Conservation (phyloP, 106 monocot genomes). For the Dioscorea zingiberensis region DNA sequence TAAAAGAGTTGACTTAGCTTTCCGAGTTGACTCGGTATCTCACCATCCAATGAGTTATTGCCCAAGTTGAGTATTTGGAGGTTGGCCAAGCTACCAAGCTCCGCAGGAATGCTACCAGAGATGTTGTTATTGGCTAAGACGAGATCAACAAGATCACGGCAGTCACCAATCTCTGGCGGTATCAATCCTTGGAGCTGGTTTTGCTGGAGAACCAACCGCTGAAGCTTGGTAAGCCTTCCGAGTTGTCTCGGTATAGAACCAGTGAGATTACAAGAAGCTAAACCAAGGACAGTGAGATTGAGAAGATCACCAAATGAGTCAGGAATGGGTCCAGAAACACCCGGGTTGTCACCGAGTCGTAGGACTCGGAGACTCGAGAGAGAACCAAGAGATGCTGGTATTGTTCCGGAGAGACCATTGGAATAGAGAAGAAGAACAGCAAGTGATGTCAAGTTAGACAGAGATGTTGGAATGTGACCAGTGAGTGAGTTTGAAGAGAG, state of each 20-base stretch:
- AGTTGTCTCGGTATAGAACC: constrained; percentile 44
- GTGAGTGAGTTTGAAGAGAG: constrained; percentile 61
- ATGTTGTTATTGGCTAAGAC: constrained; percentile 31
- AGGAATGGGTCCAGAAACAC: constrained; percentile 58
- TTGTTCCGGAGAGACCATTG: constrained; percentile 63
- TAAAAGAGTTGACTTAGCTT: constrained; percentile 44
- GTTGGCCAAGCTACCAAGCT: constrained; percentile 24
- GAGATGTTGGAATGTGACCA: constrained; percentile 51
- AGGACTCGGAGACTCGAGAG: constrained; percentile 52
- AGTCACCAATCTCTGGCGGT: constrained; percentile 49
- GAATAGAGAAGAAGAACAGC: constrained; percentile 52
- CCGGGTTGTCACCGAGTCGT: constrained; percentile 66
- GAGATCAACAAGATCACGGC: constrained; percentile 39
- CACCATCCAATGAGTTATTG: constrained; percentile 51
- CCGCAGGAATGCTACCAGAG: constrained; percentile 23
- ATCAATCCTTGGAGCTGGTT: constrained; percentile 55
- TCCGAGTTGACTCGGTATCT: constrained; percentile 51
- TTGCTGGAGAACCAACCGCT: constrained; percentile 35
- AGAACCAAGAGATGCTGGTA: constrained; percentile 44
- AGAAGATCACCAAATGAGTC: constrained; percentile 35
- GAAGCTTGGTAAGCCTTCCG: constrained; percentile 29
- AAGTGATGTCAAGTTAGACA: constrained; percentile 39
- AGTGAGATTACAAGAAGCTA: constrained; percentile 59
- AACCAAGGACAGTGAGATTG: constrained; percentile 48
- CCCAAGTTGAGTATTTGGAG: constrained; percentile 61